Conservation (phyloP, 2,329 filamentous ascomycete genomes). For the Alternaria sp. region DNA sequence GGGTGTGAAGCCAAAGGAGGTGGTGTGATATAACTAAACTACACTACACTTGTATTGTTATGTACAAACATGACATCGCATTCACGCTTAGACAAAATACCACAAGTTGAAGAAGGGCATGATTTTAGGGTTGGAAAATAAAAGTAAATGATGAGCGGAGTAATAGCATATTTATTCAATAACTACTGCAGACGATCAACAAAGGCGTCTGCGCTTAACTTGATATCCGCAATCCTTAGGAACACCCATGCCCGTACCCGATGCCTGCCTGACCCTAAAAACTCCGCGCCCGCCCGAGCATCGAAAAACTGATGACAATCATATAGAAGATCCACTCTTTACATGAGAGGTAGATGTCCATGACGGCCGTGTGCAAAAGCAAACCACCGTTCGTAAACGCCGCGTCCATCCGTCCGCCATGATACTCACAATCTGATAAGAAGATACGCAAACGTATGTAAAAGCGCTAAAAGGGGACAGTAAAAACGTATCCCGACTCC, state of each 20-base stretch:
- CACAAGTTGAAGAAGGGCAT: background rate
- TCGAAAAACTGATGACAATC: conserved; percentile 4
- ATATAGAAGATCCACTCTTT: conserved; percentile 10
- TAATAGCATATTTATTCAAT: conserved; percentile 11
- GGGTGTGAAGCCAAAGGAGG: conserved; percentile 77
- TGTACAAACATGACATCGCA: background rate
- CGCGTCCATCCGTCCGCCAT: conserved; percentile 16
- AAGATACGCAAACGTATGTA: conserved; percentile 1
- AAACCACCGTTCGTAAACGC: conserved; percentile 8
- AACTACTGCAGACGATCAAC: conserved; percentile 2
- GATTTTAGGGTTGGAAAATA: background rate
- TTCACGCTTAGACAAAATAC: conserved; percentile 4
- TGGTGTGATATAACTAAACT: background rate
- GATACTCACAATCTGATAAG: conserved; percentile 22
- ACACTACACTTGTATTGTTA: background rate
- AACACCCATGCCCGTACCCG: conserved; percentile 5
- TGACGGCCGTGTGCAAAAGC: conserved; percentile 6
- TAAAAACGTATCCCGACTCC: background rate
- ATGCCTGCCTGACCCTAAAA: background rate
- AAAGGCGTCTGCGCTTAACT: background rate
- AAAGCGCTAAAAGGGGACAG: background rate
- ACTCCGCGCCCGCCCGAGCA: background rate
- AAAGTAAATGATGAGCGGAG: conserved; percentile 10
- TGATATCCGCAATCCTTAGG: background rate
- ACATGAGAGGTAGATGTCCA: conserved; percentile 21